These are phyloP conservation scores for Solanum ossicruentum DNA, from an alignment of 257 asterid genomes.

Conservation along the genomic window DNA sequence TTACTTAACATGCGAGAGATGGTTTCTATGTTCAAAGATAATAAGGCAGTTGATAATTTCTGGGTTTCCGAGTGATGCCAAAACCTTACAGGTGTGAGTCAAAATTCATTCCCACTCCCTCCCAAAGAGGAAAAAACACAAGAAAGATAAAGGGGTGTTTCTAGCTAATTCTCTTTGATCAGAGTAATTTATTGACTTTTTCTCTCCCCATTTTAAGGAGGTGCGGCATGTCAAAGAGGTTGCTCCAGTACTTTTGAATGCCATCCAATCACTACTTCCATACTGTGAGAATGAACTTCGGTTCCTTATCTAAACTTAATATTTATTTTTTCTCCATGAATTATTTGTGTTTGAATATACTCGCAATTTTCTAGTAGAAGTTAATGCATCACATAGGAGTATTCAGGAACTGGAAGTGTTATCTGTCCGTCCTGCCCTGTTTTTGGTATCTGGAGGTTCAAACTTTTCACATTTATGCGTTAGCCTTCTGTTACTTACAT, in stretches of 20 bases:
- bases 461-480: not conserved
- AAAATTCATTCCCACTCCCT: not conserved
- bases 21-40: conserved; percentile 93
- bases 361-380: not conserved
- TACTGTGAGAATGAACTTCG: conserved; percentile 52
- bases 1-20: conserved; percentile 83
- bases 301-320: not conserved
- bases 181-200: not conserved
- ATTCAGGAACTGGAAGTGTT: not conserved
- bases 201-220: conserved; percentile 38
- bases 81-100: conserved; percentile 48
- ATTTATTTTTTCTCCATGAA: not conserved
- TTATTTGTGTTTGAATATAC: not conserved
- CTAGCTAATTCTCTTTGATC: not conserved
- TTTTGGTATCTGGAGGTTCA: not conserved
- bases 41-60: conserved; percentile 66
- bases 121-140: not conserved
- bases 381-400: not conserved
- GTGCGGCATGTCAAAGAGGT: conserved; percentile 85
- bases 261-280: conserved; percentile 65
- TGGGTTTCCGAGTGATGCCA: conserved; percentile 81
- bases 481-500: not conserved
- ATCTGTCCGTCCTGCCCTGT: not conserved
- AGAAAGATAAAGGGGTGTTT: not conserved
- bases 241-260: conserved; percentile 72